Conservation (phyloP, 2,329 filamentous ascomycete genomes). For the Paracorniculantispora psalliotae region DNA sequence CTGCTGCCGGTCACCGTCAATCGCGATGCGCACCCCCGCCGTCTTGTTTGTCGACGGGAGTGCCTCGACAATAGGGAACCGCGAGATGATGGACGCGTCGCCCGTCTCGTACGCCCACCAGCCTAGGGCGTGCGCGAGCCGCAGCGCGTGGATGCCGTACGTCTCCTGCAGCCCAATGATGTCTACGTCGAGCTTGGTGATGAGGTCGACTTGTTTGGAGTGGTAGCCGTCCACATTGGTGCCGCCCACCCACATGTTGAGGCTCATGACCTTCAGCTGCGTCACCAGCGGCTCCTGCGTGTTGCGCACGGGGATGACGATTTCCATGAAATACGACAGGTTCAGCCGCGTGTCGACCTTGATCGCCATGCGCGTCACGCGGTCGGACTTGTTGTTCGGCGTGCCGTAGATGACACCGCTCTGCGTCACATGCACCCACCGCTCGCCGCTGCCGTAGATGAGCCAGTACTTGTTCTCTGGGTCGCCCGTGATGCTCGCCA, state of each 20-base stretch:
- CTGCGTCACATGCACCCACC: constrained; percentile 28
- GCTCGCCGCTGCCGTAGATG: constrained; percentile 16
- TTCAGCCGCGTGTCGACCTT: constrained; percentile 21
- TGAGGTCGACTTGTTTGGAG: constrained; percentile 33
- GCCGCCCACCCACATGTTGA: constrained; percentile 37
- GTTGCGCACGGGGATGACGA: constrained; percentile 28
- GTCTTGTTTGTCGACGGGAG: constrained; percentile 22
- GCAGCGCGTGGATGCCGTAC: constrained; percentile 24
- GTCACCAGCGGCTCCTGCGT: constrained; percentile 25
- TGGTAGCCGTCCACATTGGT: constrained; percentile 31
- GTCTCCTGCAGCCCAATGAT: constrained; percentile 35
- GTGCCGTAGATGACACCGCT: constrained; percentile 32
- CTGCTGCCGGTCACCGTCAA: constrained; percentile 27
- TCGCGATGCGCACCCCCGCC: constrained; percentile 29
- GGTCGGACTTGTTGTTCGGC: constrained; percentile 20
- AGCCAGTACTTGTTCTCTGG: constrained; percentile 24
- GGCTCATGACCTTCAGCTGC: constrained; percentile 30
- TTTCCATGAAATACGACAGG: constrained; percentile 20
- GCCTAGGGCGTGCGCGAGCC: constrained; percentile 33
- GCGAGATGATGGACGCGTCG: constrained; percentile 31
- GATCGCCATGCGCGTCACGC: constrained; percentile 22
- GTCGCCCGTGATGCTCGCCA: constrained; percentile 26
- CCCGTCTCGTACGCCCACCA: constrained; percentile 32
- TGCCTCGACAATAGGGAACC: constrained; percentile 33
- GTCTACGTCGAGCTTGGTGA: constrained; percentile 28